Evolutionary conservation across 495 filamentous ascomycete species (phyloP).

Genomic region (Aspergillus carlsbadensis): DNA sequence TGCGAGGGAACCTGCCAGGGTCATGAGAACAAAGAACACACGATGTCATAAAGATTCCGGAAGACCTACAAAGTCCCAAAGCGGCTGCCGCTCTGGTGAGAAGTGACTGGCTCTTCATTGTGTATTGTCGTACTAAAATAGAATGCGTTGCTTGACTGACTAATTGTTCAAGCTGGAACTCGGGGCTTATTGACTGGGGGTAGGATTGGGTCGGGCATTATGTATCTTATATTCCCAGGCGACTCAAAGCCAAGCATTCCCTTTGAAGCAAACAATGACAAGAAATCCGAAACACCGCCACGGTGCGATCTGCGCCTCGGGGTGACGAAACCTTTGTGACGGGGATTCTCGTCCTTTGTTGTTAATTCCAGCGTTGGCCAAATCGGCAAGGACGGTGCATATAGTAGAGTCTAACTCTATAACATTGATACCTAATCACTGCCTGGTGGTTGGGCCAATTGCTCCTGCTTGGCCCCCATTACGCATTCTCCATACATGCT

Average conservation of each 20-base stretch:
- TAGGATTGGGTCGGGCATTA: no score
- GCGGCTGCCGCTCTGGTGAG: not conserved
- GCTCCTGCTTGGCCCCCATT: no score
- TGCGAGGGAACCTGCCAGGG: conserved; percentile 11
- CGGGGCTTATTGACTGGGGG: no score
- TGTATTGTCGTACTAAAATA: not conserved
- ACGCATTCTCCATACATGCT: no score
- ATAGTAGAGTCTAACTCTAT: no score
- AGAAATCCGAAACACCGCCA: conserved; percentile 1
- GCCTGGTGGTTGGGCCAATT: no score
- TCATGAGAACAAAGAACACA: not conserved
- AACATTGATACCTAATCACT: no score
- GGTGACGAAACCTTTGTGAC: not conserved
- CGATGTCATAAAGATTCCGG: not conserved
- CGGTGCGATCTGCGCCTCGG: not conserved
- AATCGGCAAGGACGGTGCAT: no score
- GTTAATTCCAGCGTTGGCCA: no score
- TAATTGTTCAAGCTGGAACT: not conserved
- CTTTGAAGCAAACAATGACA: not conserved
- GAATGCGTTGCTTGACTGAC: not conserved
- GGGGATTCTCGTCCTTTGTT: not conserved
- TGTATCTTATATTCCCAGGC: not conserved
- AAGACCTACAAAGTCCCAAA: conserved; percentile 8
- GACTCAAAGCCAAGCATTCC: not conserved
- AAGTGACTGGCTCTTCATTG: conserved; percentile 3